Evolutionary conservation across 306 rosid species (phyloP).

Genomic region (Ormosia semicastrata): DNA sequence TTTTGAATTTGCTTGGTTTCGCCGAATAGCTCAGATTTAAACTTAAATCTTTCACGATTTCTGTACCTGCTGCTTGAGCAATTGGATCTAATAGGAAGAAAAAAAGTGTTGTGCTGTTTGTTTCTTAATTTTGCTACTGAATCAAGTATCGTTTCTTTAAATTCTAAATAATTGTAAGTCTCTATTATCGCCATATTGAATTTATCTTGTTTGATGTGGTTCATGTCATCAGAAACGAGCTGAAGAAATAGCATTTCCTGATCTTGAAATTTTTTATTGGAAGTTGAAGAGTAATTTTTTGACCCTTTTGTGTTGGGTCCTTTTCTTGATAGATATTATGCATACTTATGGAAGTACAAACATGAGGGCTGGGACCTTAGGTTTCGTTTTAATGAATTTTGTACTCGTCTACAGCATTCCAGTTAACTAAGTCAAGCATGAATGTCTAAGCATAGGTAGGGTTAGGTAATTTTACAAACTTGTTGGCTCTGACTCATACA

Average conservation of each 20-base stretch:
- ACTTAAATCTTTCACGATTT: too few species aligned
- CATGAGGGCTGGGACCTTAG: not conserved
- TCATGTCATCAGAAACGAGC: not conserved
- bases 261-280: not conserved
- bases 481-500: not conserved
- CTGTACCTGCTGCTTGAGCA: constrained; percentile 9
- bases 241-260: not conserved
- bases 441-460: not conserved
- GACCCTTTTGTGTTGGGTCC: not conserved
- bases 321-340: not conserved
- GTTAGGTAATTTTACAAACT: not conserved
- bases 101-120: not conserved
- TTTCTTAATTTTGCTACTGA: too few species aligned
- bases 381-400: not conserved
- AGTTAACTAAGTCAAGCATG: not conserved
- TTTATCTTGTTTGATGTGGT: not conserved
- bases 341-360: not conserved
- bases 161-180: too few species aligned
- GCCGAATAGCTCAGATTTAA: not conserved
- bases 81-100: constrained; percentile 17
- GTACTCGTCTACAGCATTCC: not conserved
- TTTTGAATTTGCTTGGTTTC: constrained; percentile 26
- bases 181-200: not conserved
- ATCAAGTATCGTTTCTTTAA: too few species aligned
- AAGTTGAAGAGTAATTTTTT: not conserved